Conservation (phyloP, 2,329 filamentous ascomycete genomes). For the Diaporthe sp. region DNA sequence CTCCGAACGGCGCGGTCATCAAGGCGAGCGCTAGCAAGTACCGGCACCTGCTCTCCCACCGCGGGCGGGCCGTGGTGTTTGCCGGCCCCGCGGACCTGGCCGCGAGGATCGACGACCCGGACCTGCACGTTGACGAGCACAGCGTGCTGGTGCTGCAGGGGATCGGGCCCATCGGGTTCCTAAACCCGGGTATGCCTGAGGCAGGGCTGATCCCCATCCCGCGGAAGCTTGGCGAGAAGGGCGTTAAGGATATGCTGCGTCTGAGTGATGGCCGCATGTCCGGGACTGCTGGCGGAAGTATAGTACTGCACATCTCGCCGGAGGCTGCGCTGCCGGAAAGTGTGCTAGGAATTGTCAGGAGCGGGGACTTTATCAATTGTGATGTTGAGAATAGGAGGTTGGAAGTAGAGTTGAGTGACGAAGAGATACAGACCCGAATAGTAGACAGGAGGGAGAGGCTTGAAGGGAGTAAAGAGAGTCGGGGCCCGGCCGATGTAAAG, state of each 20-base stretch:
- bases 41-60: constrained; percentile 61
- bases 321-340: constrained; percentile 83
- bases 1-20: constrained; percentile 84
- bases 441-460: constrained; percentile 60
- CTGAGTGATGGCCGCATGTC: constrained; percentile 90
- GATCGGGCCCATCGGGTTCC: constrained; percentile 82
- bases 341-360: constrained; percentile 79
- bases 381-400: constrained; percentile 75
- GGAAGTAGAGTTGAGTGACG: constrained; percentile 69
- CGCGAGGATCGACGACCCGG: constrained; percentile 64
- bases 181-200: constrained; percentile 91
- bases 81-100: constrained; percentile 81
- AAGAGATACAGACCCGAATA: constrained; percentile 73
- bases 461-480: constrained; percentile 41
- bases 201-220: constrained; percentile 74
- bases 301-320: constrained; percentile 87
- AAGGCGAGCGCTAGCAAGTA: constrained; percentile 92
- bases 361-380: constrained; percentile 84
- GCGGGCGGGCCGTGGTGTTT: constrained; percentile 70
- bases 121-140: constrained; percentile 69
- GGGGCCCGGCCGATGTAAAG: constrained; percentile 36
- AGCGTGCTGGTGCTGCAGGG: constrained; percentile 85
- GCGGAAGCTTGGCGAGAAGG: constrained; percentile 80
- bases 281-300: constrained; percentile 89
- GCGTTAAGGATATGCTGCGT: constrained; percentile 82